phyloP scores from a whole-genome alignment of 176 grass and related monocot species.

The Zoysia pacifica region DNA sequence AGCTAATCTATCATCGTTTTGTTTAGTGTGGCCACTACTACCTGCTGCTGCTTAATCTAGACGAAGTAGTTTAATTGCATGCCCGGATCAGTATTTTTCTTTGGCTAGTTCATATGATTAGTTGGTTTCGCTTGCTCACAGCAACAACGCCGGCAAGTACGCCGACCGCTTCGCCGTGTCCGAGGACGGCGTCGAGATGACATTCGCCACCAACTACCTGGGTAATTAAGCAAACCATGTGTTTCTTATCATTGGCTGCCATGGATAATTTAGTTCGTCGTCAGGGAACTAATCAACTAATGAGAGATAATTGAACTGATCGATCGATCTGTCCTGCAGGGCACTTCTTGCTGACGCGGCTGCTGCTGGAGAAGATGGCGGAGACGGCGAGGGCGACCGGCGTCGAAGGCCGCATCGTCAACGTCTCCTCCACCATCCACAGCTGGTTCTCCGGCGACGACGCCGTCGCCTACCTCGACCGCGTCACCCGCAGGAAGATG shows the following conservation, averaged over 20 bases:
- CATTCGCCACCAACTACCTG: conserved; percentile 93
- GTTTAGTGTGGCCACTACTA: neutral
- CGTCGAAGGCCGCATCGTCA: conserved; percentile 84
- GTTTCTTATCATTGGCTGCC: neutral
- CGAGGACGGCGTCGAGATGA: conserved; percentile 95
- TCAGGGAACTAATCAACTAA: neutral
- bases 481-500: conserved; percentile 74
- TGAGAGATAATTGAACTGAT: neutral
- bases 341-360: conserved; percentile 81
- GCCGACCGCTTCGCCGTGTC: conserved; percentile 63
- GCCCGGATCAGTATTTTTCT: too few species aligned
- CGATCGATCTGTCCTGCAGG: conserved; percentile 24
- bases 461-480: conserved; percentile 70
- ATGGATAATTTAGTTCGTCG: neutral
- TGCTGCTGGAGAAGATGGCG: conserved; percentile 73
- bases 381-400: conserved; percentile 73
- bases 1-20: neutral
- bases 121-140: conserved; percentile 20
- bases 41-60: neutral
- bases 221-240: conserved; percentile 37
- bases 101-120: too few species aligned
- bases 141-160: conserved; percentile 97
- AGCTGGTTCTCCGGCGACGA: conserved; percentile 89
- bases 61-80: too few species aligned
- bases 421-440: conserved; percentile 87